Conservation (phyloP, 495 filamentous ascomycete species). For the Aspergillus taichungensis region DNA sequence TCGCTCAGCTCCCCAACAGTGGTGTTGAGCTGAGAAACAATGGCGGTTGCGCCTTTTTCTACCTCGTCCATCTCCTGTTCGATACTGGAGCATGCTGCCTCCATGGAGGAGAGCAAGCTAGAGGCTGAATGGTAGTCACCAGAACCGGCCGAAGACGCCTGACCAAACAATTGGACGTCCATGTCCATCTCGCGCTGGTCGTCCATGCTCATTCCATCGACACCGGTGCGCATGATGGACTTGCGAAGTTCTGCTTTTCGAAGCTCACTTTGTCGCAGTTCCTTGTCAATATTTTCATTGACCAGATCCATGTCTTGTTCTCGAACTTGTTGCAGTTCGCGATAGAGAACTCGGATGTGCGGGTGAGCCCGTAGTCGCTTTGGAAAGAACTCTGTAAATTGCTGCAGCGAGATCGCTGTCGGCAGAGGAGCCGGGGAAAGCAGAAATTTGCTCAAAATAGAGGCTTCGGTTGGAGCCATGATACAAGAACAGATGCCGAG, state of each 20-base stretch:
- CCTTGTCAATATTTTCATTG: slow-evolving; percentile 55
- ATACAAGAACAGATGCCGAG: background rate
- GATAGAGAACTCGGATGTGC: slow-evolving; percentile 66
- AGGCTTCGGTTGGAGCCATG: slow-evolving; percentile 65
- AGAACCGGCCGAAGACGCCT: slow-evolving; percentile 29
- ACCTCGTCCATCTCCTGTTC: slow-evolving; percentile 56
- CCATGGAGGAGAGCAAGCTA: slow-evolving; percentile 60
- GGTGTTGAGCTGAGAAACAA: slow-evolving; percentile 52
- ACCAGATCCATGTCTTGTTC: slow-evolving; percentile 60
- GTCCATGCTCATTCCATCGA: slow-evolving; percentile 42
- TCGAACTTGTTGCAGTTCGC: slow-evolving; percentile 65
- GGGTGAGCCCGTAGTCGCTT: slow-evolving; percentile 57
- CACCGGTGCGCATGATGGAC: slow-evolving; percentile 42
- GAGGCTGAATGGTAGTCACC: slow-evolving; percentile 48
- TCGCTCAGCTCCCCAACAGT: slow-evolving; percentile 70
- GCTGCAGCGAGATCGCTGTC: slow-evolving; percentile 58
- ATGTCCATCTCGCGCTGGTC: slow-evolving; percentile 64
- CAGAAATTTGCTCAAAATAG: slow-evolving; percentile 69
- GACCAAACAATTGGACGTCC: slow-evolving; percentile 64
- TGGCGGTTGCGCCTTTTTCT: slow-evolving; percentile 51
- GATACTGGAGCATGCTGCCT: slow-evolving; percentile 53
- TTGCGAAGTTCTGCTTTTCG: slow-evolving; percentile 54
- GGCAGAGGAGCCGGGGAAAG: slow-evolving; percentile 66
- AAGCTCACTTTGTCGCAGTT: slow-evolving; percentile 53
- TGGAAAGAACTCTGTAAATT: slow-evolving; percentile 73